phyloP scores from a whole-genome alignment of 139 green algal genomes.

The Auxenochlorella protothecoides region DNA sequence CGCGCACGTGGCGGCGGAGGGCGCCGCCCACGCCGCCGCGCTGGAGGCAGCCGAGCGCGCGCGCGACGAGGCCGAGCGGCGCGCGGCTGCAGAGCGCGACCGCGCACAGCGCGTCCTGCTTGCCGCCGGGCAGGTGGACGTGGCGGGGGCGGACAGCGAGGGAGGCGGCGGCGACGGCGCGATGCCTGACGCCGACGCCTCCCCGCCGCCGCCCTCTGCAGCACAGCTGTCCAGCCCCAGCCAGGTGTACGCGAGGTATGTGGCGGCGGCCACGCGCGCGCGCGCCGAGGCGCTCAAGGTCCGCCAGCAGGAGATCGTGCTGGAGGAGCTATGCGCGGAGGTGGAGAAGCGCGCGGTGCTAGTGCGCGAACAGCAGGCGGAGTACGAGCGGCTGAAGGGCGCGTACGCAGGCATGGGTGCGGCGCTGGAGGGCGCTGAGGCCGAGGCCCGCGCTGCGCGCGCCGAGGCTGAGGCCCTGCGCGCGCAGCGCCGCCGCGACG shows the following conservation, averaged over 20 bases:
- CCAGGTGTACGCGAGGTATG: slow-evolving; percentile 35
- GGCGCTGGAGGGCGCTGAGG: slow-evolving; percentile 14
- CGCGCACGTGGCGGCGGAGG: slow-evolving; percentile 17
- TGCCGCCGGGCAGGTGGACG: too few relatives aligned
- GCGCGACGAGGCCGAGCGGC: neutral
- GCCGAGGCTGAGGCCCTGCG: slow-evolving; percentile 1
- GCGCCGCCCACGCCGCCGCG: neutral
- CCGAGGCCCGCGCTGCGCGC: slow-evolving; percentile 17
- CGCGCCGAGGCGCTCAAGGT: slow-evolving; percentile 21
- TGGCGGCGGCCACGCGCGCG: slow-evolving; percentile 21
- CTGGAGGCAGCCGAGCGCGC: neutral
- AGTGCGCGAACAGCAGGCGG: slow-evolving; percentile 32
- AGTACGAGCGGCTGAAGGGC: slow-evolving; percentile 34
- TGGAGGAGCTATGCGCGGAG: slow-evolving; percentile 39
- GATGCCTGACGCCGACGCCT: neutral
- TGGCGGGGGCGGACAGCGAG: too few relatives aligned
- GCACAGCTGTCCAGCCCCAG: neutral
- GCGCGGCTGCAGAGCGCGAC: neutral
- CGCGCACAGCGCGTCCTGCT: neutral
- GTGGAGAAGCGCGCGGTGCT: slow-evolving; percentile 35
- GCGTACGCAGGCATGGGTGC: slow-evolving; percentile 19
- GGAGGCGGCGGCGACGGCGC: too few relatives aligned
- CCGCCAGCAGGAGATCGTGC: slow-evolving; percentile 30
- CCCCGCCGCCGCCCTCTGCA: neutral
- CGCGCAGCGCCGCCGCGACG: slow-evolving; percentile 3